A percentile compares a stretch with the other conserved stretches of the same genome.
phyloP scores from a whole-genome alignment of 1,284 basidiomycete species.

The Bjerkandera adusta region DNA sequence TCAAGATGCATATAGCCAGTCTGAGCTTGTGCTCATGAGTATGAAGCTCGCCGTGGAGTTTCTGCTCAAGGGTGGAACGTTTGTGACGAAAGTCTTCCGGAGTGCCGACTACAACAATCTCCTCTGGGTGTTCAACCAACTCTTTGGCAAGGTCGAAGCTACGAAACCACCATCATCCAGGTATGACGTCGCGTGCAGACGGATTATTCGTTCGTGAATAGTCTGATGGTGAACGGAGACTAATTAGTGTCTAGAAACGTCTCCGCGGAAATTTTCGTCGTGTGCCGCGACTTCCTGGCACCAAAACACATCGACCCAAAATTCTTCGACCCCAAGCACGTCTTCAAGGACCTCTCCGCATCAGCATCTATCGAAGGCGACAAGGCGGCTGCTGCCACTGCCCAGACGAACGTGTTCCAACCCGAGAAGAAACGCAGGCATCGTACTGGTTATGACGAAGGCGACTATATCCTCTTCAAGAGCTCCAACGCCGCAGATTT shows the following conservation, averaged over 20 bases:
- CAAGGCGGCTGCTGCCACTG: slow-evolving; percentile 52
- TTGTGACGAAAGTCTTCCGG: slow-evolving; percentile 98
- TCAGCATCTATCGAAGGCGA: slow-evolving; percentile 46
- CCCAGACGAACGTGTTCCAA: slow-evolving; percentile 89
- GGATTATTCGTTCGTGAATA: slow-evolving; percentile 1
- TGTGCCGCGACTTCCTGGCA: slow-evolving; percentile 93
- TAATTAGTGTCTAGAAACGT: slow-evolving; percentile 71
- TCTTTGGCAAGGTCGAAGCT: slow-evolving; percentile 96
- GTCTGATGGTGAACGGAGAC: slow-evolving; percentile 1
- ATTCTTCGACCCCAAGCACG: slow-evolving; percentile 96
- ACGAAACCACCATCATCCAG: slow-evolving; percentile 98
- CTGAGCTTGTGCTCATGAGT: slow-evolving; percentile 95
- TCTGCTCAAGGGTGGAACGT: slow-evolving; percentile 89
- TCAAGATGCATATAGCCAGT: slow-evolving; percentile 97
- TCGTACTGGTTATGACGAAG: slow-evolving; percentile 95
- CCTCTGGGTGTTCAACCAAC: slow-evolving; percentile 98
- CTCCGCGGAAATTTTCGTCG: slow-evolving; percentile 99
- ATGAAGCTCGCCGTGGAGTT: slow-evolving; percentile 98
- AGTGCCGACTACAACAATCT: slow-evolving; percentile 99
- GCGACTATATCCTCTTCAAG: slow-evolving; percentile 91
- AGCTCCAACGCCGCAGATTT: slow-evolving; percentile 75
- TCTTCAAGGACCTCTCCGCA: slow-evolving; percentile 88
- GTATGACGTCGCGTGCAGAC: slow-evolving; percentile 40
- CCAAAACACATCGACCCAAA: slow-evolving; percentile 97
- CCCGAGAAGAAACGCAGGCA: slow-evolving; percentile 95